These are phyloP conservation scores for Neurospora sp. DNA, from an alignment of 495 filamentous ascomycete species.

Conservation along the genomic window DNA sequence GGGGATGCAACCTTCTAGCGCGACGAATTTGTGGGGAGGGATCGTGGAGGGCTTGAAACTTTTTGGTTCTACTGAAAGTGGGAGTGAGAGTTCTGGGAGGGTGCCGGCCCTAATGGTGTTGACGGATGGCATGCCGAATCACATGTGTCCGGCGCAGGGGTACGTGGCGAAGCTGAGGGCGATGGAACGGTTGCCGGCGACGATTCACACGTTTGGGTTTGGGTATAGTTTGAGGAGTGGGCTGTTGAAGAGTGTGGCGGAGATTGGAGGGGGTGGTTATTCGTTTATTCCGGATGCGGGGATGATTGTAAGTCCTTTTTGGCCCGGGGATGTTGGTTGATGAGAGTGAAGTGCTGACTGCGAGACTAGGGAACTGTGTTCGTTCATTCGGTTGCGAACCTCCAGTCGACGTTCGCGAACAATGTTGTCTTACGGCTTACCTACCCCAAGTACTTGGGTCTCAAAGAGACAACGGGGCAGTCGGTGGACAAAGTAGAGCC, in stretches of 20 bases:
- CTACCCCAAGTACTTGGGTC: slow-evolving; percentile 17
- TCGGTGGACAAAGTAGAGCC: slow-evolving; percentile 18
- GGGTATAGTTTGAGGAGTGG: slow-evolving; percentile 30
- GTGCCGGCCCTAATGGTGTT: slow-evolving; percentile 36
- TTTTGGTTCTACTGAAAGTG: slow-evolving; percentile 12
- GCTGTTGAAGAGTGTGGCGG: slow-evolving; percentile 36
- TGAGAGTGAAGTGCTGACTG: neutral
- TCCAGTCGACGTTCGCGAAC: slow-evolving; percentile 35
- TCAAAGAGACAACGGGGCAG: slow-evolving; percentile 27
- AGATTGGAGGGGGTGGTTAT: slow-evolving; percentile 33
- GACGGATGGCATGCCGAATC: slow-evolving; percentile 37
- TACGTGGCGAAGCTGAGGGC: slow-evolving; percentile 29
- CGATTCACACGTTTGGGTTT: slow-evolving; percentile 40
- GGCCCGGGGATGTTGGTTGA: neutral
- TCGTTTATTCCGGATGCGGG: slow-evolving; percentile 38
- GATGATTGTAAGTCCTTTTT: slow-evolving; percentile 29
- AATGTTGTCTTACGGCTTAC: slow-evolving; percentile 24
- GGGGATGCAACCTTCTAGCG: slow-evolving; percentile 11
- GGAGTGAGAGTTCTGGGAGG: neutral
- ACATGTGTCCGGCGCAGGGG: slow-evolving; percentile 25
- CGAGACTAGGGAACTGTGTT: slow-evolving; percentile 30
- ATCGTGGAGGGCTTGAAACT: slow-evolving; percentile 26
- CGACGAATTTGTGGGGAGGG: slow-evolving; percentile 36
- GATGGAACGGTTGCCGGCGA: slow-evolving; percentile 24
- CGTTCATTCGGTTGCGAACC: slow-evolving; percentile 37